phyloP scores from a whole-genome alignment of 768 basidiomycete genomes.

The Collybiopsis confluens region DNA sequence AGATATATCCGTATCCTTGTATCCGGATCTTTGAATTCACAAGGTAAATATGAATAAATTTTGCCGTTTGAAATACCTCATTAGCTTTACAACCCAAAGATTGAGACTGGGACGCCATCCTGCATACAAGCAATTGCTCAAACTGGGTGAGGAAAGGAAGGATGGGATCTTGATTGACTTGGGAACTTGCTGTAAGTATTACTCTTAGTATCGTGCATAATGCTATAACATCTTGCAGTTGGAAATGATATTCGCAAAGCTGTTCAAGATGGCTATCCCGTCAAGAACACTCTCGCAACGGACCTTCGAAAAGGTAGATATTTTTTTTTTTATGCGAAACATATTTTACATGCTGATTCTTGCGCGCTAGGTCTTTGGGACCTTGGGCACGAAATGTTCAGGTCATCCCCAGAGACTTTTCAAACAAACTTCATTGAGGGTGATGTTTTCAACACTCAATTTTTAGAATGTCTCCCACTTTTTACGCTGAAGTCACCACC shows the following conservation, averaged over 20 bases:
- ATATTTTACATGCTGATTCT: not conserved
- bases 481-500: not conserved
- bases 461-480: constrained; percentile 19
- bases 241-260: constrained; percentile 40
- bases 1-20: constrained; percentile 27
- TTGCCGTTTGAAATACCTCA: too few relatives aligned
- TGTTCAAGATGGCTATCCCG: constrained; percentile 38
- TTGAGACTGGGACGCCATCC: constrained; percentile 31
- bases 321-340: not conserved
- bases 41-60: too few relatives aligned
- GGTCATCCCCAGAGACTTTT: constrained; percentile 28
- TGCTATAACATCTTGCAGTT: constrained; percentile 18
- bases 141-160: not conserved
- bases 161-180: not conserved
- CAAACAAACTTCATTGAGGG: constrained; percentile 37
- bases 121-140: constrained; percentile 19
- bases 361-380: constrained; percentile 33
- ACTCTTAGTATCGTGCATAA: not conserved
- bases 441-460: constrained; percentile 30
- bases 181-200: not conserved
- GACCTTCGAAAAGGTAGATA: constrained; percentile 30
- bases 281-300: constrained; percentile 30
- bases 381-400: constrained; percentile 40
- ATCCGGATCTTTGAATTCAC: constrained; percentile 20
- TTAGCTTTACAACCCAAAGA: too few relatives aligned